Evolutionary conservation across 2,329 filamentous ascomycete genomes (phyloP).

Genomic region (Fusarium floridanum): DNA sequence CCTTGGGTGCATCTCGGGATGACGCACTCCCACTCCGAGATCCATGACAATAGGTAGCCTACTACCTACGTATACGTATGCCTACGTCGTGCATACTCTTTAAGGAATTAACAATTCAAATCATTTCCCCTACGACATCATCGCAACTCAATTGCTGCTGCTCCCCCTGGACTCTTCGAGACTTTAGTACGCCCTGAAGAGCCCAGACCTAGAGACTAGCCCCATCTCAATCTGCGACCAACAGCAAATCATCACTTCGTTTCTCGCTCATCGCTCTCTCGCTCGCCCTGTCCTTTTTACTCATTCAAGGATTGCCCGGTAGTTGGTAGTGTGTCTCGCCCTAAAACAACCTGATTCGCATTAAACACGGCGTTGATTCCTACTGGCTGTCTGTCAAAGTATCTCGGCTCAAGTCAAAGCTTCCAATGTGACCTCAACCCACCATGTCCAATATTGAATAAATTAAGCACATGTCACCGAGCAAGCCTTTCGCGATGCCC

Average conservation of each 20-base stretch:
- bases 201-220: neutral
- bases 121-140: neutral
- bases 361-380: neutral
- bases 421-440: neutral
- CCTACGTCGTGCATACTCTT: neutral
- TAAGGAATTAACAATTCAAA: neutral
- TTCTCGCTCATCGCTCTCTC: too few species aligned
- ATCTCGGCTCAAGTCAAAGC: neutral
- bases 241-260: neutral
- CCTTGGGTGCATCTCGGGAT: neutral
- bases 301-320: neutral
- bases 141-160: neutral
- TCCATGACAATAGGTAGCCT: neutral
- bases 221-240: neutral
- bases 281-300: neutral
- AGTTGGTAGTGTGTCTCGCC: conserved; percentile 2
- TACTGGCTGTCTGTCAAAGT: neutral
- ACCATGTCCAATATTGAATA: neutral
- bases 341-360: neutral
- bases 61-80: neutral
- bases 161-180: neutral
- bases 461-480: neutral
- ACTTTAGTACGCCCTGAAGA: neutral
- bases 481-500: conserved; percentile 5
- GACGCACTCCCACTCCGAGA: conserved; percentile 1